Base-by-base conservation (phyloP, 768 basidiomycete genomes). In the Gloeostereum incarnatum region DNA sequence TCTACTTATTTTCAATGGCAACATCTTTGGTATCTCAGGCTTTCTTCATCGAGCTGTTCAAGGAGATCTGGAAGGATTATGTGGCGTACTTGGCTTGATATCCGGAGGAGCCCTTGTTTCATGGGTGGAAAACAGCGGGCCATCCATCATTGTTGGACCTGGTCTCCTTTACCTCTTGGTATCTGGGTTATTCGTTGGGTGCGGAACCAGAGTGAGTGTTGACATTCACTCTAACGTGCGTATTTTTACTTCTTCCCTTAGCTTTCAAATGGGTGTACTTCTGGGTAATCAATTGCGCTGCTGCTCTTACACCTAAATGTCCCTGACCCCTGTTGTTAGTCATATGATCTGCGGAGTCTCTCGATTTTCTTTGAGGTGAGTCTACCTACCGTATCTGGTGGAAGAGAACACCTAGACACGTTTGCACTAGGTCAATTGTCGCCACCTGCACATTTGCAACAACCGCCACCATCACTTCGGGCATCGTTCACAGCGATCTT, bases 311-410 rank as follows among this genome's bases (percentile, higher is more conserved):
- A 3, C 20, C 30, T 23, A 2, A 23, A 23, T 16, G n/a, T n/a
- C n/a, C n/a, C n/a, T n/a, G n/a, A n/a, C n/a, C n/a, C n/a, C n/a
- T n/a, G 8, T 40, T 14, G 25, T 26, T 32, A 78, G 78, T 32
- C 78, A 81, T 58, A 79, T 81, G 78, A 62, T 81, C 39, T 66
- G 65, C 42, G 78, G 78, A 21, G 38, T 78, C 29, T 71, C 77
- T 26, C 67, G 72, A 20, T 59, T 76, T 41, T 79, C 78, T 29
- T 23, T 53, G 36, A 65, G 78, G 78, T 74, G 48, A 33, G 62
- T 45, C 23, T 27, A 16, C 8, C 19, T 19, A 9, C 4, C 13
- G 16, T 4, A 22, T 35, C 13, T n/a, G n/a, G n/a, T n/a, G n/a
- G n/a, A n/a, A n/a, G 6, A 29, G 10, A 17, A 13, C 20, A 6